Conservation (phyloP, 768 basidiomycete genomes). For the Tylopilus cervinicoccineus region DNA sequence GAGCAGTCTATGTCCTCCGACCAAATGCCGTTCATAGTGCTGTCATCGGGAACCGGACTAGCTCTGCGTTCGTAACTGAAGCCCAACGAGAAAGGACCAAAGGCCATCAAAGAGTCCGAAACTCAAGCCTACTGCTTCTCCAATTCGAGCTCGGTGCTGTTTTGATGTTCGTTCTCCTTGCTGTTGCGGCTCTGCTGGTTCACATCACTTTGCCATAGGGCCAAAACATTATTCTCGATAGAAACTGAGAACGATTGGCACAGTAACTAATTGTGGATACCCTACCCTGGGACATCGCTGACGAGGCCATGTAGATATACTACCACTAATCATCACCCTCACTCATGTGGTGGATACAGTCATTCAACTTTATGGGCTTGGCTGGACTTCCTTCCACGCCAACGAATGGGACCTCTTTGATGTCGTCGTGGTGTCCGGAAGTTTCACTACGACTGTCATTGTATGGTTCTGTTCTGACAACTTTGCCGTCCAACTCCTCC, state of each 20-base stretch:
- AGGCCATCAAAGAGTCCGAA: slow-evolving; percentile 81
- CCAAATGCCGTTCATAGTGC: slow-evolving; percentile 52
- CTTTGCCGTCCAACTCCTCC: slow-evolving; percentile 59
- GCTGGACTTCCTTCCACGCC: slow-evolving; percentile 76
- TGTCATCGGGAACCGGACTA: slow-evolving; percentile 92
- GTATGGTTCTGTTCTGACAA: slow-evolving; percentile 52
- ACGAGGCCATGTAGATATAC: slow-evolving; percentile 47
- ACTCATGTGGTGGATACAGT: slow-evolving; percentile 74
- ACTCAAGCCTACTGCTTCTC: slow-evolving; percentile 46
- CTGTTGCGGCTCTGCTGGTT: not conserved
- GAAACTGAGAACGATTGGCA: slow-evolving; percentile 50
- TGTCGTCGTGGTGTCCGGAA: slow-evolving; percentile 72
- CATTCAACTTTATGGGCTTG: slow-evolving; percentile 80
- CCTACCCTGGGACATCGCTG: slow-evolving; percentile 5
- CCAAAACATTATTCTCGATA: slow-evolving; percentile 68
- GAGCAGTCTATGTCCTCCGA: not conserved
- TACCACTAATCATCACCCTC: slow-evolving; percentile 70
- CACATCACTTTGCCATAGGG: slow-evolving; percentile 45
- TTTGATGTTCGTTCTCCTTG: slow-evolving; percentile 58
- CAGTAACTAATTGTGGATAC: slow-evolving; percentile 40
- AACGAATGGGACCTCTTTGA: slow-evolving; percentile 97
- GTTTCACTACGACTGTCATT: slow-evolving; percentile 76
- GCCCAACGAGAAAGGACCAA: slow-evolving; percentile 94
- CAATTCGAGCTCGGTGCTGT: slow-evolving; percentile 76
- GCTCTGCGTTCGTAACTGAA: slow-evolving; percentile 79